phyloP scores from a whole-genome alignment of 148 eudicot species.

The Talinum fruticosum region DNA sequence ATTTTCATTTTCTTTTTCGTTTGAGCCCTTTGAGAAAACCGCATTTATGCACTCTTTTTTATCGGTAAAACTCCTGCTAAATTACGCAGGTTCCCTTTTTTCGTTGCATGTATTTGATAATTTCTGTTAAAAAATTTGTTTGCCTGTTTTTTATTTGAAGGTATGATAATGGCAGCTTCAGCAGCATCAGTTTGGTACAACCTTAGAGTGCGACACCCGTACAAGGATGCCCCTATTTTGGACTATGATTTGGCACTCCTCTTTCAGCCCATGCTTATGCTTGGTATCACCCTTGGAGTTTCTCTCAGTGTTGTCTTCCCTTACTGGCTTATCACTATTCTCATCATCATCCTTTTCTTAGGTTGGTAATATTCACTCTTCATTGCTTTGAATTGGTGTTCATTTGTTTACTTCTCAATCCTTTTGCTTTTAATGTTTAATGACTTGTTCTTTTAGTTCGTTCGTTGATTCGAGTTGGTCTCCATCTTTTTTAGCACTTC shows the following conservation, averaged over 20 bases:
- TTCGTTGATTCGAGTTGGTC: too few relatives aligned
- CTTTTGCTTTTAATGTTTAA: too few relatives aligned
- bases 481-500: too few relatives aligned
- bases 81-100: background rate
- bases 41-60: too few relatives aligned
- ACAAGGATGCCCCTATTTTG: conserved; percentile 76
- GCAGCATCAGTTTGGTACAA: conserved; percentile 96
- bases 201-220: conserved; percentile 83
- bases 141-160: conserved; percentile 22
- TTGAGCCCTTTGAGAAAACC: background rate
- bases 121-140: background rate
- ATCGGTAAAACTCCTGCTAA: too few relatives aligned
- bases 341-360: conserved; percentile 83
- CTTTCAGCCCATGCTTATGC: conserved; percentile 98
- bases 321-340: conserved; percentile 93
- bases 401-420: background rate
- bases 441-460: background rate
- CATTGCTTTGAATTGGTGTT: background rate
- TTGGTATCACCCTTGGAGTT: conserved; percentile 93
- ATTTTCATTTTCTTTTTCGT: background rate
- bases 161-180: conserved; percentile 99
- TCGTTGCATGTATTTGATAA: background rate
- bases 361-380: conserved; percentile 39
- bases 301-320: conserved; percentile 92
- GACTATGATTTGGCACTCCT: conserved; percentile 93